Percentiles rank a stretch among this genome's conserved stretches.
phyloP scores from a whole-genome alignment of 2,329 filamentous ascomycete genomes.

The Erysiphe neolycopersici region DNA sequence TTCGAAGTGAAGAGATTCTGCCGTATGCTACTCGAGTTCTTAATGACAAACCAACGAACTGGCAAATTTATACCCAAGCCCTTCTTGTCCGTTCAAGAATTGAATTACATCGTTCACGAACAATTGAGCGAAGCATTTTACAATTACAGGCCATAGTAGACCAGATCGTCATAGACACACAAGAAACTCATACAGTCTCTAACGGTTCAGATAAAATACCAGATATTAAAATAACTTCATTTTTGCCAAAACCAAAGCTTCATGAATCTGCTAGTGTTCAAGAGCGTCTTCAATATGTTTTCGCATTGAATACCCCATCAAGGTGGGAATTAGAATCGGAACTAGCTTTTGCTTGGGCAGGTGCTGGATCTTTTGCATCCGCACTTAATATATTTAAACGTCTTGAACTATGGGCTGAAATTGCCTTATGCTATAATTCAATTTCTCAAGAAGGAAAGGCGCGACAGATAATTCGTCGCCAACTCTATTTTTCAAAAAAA shows the following conservation, averaged over 20 bases:
- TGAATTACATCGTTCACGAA: conserved; percentile 65
- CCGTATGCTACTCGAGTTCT: conserved; percentile 79
- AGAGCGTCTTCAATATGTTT: conserved; percentile 58
- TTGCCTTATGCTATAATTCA: conserved; percentile 46
- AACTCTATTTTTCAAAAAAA: conserved; percentile 43
- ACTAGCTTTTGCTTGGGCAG: conserved; percentile 75
- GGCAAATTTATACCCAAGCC: conserved; percentile 93
- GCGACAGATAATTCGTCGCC: conserved; percentile 44
- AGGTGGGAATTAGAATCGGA: conserved; percentile 90
- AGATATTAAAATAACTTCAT: conserved; percentile 35
- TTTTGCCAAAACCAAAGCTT: conserved; percentile 50
- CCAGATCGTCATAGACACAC: conserved; percentile 72
- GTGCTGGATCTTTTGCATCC: conserved; percentile 62
- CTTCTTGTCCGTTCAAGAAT: conserved; percentile 72
- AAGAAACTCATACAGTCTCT: conserved; percentile 5
- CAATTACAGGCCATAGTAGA: conserved; percentile 91
- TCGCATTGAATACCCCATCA: conserved; percentile 58
- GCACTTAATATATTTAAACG: conserved; percentile 92
- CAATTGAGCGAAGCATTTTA: conserved; percentile 65
- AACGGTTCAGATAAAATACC: conserved; percentile 12
- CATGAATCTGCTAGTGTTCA: conserved; percentile 53
- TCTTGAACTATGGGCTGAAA: conserved; percentile 80
- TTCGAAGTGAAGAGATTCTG: conserved; percentile 80
- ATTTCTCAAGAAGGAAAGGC: conserved; percentile 50
- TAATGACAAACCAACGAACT: conserved; percentile 73